phyloP scores from a whole-genome alignment of 106 monocot species.

The Allium fistulosum region DNA sequence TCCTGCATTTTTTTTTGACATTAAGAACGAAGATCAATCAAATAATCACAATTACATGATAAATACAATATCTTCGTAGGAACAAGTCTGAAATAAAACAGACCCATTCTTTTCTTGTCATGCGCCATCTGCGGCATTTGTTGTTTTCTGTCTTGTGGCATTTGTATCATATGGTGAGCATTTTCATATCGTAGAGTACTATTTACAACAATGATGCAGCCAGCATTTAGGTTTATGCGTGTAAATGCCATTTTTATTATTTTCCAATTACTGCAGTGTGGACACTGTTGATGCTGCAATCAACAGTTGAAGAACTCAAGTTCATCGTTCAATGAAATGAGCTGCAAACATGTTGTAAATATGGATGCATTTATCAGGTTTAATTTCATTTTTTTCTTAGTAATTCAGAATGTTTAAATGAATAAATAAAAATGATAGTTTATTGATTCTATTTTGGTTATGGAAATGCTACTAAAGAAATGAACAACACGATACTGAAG shows the following conservation, averaged over 20 bases:
- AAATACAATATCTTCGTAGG: too few species aligned
- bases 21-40: too few species aligned
- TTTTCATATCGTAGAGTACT: too few species aligned
- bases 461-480: conserved; percentile 49
- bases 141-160: conserved; percentile 7
- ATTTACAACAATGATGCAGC: too few species aligned
- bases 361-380: conserved; percentile 61
- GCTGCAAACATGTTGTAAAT: conserved; percentile 37
- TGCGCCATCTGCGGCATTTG: too few species aligned
- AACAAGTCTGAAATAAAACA: too few species aligned
- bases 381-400: background rate
- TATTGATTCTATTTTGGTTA: background rate
- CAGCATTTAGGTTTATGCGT: too few species aligned
- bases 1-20: too few species aligned
- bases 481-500: conserved; percentile 60
- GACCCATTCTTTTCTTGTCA: too few species aligned
- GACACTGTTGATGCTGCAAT: conserved; percentile 43
- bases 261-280: conserved; percentile 9
- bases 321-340: conserved; percentile 31
- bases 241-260: too few species aligned
- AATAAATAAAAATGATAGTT: background rate
- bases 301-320: conserved; percentile 62
- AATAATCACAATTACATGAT: too few species aligned
- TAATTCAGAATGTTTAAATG: background rate
- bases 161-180: too few species aligned